phyloP scores from a whole-genome alignment of 306 rosid species.

The Rosa lucieae region DNA sequence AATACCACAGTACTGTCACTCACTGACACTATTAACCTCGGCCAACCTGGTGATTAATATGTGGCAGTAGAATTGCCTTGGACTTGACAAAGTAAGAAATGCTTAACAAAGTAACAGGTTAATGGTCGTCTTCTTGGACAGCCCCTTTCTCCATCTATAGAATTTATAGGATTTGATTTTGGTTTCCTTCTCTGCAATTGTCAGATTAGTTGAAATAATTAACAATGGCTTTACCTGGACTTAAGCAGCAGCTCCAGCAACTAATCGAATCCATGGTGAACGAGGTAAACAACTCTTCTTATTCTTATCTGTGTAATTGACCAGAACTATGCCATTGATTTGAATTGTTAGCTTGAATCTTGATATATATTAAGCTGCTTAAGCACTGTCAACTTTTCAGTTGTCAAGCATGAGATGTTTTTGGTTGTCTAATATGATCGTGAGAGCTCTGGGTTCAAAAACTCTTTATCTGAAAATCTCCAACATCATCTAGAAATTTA shows the following conservation, averaged over 20 bases:
- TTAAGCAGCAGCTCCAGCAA: conserved; percentile 15
- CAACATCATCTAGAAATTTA: background rate
- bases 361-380: background rate
- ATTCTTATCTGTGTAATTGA: background rate
- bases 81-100: background rate
- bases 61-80: background rate
- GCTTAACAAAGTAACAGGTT: background rate
- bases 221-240: conserved; percentile 11
- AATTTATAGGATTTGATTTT: background rate
- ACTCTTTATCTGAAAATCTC: background rate
- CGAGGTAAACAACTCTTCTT: conserved; percentile 1
- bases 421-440: background rate
- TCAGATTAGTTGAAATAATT: background rate
- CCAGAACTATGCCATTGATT: background rate
- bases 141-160: background rate
- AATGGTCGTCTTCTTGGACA: background rate
- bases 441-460: background rate
- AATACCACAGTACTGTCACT: background rate
- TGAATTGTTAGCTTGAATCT: background rate
- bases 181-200: background rate
- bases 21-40: background rate
- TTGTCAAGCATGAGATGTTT: background rate
- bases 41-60: background rate
- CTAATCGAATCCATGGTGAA: conserved; percentile 16
- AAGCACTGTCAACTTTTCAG: background rate